A percentile compares a stretch with the other conserved stretches of the same genome.
Evolutionary conservation across 345 rosid genomes (phyloP).

Genomic region (Euphorbia lathyris): DNA sequence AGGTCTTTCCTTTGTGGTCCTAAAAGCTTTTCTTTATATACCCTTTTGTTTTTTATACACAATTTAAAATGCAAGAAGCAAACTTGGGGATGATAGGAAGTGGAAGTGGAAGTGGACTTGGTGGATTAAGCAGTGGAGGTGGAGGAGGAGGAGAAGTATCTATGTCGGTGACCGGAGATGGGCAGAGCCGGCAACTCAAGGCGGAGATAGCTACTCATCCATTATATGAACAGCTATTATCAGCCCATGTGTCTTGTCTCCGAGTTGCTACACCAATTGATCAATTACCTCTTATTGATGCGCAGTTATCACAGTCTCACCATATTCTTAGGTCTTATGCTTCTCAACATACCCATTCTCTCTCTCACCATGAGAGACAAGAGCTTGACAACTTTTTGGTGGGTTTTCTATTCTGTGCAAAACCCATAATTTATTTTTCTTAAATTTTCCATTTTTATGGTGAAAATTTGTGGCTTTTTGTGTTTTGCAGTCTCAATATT

Average conservation of each 20-base stretch:
- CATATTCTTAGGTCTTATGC: constrained; percentile 86
- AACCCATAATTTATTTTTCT: background rate
- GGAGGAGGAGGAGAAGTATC: constrained; percentile 39
- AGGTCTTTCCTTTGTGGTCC: constrained; percentile 28
- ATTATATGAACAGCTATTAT: constrained; percentile 70
- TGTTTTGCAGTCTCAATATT: constrained; percentile 67
- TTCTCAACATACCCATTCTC: constrained; percentile 39
- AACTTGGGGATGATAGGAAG: constrained; percentile 70
- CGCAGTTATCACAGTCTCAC: constrained; percentile 84
- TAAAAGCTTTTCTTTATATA: constrained; percentile 8
- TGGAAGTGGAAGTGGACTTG: constrained; percentile 35
- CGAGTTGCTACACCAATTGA: constrained; percentile 96
- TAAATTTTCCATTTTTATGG: background rate
- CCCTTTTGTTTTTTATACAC: background rate
- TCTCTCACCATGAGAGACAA: constrained; percentile 73
- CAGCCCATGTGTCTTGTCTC: constrained; percentile 89
- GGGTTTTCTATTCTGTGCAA: background rate
- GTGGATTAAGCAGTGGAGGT: constrained; percentile 34
- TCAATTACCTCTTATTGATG: constrained; percentile 88
- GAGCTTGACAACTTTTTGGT: constrained; percentile 96
- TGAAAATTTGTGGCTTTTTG: background rate
- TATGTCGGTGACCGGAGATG: constrained; percentile 42
- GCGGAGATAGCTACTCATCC: constrained; percentile 87
- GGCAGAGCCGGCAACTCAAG: constrained; percentile 58
- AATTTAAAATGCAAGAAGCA: constrained; percentile 60